These are phyloP conservation scores for Nidularia sp. DNA, from an alignment of 768 basidiomycete genomes.

Conservation along the genomic window DNA sequence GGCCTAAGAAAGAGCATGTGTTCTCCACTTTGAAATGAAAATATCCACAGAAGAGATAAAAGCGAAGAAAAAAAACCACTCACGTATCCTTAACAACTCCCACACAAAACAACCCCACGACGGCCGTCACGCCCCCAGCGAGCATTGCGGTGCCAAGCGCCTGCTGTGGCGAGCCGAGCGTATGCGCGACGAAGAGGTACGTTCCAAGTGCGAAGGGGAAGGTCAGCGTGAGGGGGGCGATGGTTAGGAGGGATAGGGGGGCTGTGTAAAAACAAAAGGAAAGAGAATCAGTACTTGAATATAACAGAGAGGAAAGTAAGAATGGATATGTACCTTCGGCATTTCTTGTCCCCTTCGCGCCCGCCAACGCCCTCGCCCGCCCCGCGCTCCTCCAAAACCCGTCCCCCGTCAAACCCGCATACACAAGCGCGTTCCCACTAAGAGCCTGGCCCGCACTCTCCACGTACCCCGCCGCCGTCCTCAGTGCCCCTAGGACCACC, in stretches of 20 bases:
- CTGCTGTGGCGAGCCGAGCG: slow-evolving; percentile 61
- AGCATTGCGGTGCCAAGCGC: slow-evolving; percentile 74
- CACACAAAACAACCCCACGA: slow-evolving; percentile 81
- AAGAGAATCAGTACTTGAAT: not conserved
- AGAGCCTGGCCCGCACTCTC: slow-evolving; percentile 51
- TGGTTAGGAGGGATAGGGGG: slow-evolving; percentile 68
- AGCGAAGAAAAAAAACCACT: slow-evolving; percentile 12
- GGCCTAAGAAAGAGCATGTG: too few relatives aligned
- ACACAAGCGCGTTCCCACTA: slow-evolving; percentile 61
- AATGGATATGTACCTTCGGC: not conserved
- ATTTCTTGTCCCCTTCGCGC: slow-evolving; percentile 1
- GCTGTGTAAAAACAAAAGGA: slow-evolving; percentile 24
- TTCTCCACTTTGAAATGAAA: too few relatives aligned
- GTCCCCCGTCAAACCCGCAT: slow-evolving; percentile 74
- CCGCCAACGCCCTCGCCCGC: slow-evolving; percentile 40
- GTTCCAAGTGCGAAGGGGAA: slow-evolving; percentile 79
- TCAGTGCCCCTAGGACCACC: slow-evolving; percentile 18
- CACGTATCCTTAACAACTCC: slow-evolving; percentile 72
- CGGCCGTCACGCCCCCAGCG: slow-evolving; percentile 73
- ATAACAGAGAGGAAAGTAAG: not conserved
- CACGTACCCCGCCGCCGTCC: slow-evolving; percentile 48
- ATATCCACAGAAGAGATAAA: not conserved
- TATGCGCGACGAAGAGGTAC: slow-evolving; percentile 88
- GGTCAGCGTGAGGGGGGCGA: slow-evolving; percentile 74
- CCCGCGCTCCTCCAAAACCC: slow-evolving; percentile 56